A percentile compares a stretch with the other conserved stretches of the same genome.
phyloP scores from a whole-genome alignment of 2,329 filamentous ascomycete species.

The Aspergillus sp. region DNA sequence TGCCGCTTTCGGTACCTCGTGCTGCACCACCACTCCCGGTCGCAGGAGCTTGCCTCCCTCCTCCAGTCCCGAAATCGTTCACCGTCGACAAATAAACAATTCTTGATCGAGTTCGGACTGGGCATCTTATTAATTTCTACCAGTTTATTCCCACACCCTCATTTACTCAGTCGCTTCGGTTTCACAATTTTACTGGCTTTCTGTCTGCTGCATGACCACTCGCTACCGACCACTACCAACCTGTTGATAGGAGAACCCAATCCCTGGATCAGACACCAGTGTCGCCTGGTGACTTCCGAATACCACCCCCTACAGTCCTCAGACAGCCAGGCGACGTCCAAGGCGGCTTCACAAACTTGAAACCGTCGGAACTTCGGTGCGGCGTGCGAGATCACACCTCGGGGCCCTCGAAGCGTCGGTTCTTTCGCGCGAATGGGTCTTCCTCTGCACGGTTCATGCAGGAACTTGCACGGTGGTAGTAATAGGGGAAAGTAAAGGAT shows the following conservation, averaged over 20 bases:
- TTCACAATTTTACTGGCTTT: no score
- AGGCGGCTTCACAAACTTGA: background rate
- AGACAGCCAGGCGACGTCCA: no score
- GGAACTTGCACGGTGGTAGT: conserved; percentile 15
- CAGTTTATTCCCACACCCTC: background rate
- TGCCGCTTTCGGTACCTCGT: conserved; percentile 18
- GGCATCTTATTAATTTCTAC: background rate
- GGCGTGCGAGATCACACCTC: conserved; percentile 1
- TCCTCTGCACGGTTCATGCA: conserved; percentile 8
- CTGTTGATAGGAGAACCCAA: background rate
- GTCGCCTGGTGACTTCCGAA: no score
- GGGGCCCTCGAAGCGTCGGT: background rate
- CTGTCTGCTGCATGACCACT: no score
- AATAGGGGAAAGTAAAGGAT: conserved; percentile 6
- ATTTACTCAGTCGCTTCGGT: background rate
- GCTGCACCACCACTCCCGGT: conserved; percentile 13
- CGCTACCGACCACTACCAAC: background rate
- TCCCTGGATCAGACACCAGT: no score
- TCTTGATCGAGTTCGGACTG: background rate
- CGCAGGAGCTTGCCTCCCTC: conserved; percentile 8
- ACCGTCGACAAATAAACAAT: conserved; percentile 7
- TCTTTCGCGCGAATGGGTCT: conserved; percentile 20
- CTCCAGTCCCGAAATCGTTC: conserved; percentile 3
- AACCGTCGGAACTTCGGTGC: background rate
- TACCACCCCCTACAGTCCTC: no score